phyloP scores from a whole-genome alignment of 805 yeast genomes.

The Vanderwaltozyma verrucispora region DNA sequence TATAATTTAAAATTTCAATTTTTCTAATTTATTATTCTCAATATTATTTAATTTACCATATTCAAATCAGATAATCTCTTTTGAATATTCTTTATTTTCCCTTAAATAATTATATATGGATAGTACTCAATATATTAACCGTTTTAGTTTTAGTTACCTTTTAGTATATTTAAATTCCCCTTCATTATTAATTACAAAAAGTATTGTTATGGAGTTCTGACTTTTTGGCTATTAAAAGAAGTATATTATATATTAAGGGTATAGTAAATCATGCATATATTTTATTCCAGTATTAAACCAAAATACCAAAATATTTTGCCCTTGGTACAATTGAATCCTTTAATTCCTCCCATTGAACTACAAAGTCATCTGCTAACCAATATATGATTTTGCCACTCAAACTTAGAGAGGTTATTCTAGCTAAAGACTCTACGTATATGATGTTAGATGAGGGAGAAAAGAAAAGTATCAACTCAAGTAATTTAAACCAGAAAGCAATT shows the following conservation, averaged over 20 bases:
- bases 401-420: constrained; percentile 66
- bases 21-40: too few species aligned
- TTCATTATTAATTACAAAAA: too few species aligned
- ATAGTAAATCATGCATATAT: background rate
- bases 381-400: constrained; percentile 63
- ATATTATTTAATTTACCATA: too few species aligned
- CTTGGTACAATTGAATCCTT: constrained; percentile 36
- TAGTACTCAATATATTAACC: too few species aligned
- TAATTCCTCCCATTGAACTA: constrained; percentile 84
- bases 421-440: constrained; percentile 77
- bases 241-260: too few species aligned
- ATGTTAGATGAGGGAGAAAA: constrained; percentile 49
- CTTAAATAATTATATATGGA: too few species aligned
- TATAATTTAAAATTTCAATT: background rate
- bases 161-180: too few species aligned
- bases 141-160: too few species aligned
- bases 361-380: constrained; percentile 62
- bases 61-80: too few species aligned
- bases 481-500: constrained; percentile 20
- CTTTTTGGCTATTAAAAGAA: too few species aligned
- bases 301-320: constrained; percentile 68
- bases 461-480: constrained; percentile 13
- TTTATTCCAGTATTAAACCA: constrained; percentile 37
- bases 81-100: too few species aligned
- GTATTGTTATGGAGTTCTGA: too few species aligned